Conservation (phyloP, 169 alveolate species). For the Perkinsus olseni region DNA sequence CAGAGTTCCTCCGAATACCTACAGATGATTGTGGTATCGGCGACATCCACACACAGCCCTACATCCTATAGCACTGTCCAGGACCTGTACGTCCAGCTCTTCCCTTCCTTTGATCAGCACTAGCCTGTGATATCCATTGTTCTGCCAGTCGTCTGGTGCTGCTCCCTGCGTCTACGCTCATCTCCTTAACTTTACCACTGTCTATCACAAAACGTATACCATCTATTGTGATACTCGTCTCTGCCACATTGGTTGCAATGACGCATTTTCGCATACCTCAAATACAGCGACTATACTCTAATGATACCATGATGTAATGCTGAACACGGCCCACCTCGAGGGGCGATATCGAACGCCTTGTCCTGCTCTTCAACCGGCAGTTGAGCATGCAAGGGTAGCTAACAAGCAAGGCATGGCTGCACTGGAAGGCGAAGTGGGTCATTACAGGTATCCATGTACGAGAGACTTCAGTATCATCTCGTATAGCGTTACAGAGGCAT, state of each 20-base stretch:
- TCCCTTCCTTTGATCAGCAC: conserved; percentile 88
- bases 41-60: not conserved
- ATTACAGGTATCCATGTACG: not conserved
- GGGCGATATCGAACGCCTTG: not conserved
- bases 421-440: not conserved
- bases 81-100: conserved; percentile 94
- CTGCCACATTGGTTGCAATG: conserved; percentile 96
- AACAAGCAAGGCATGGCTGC: not conserved
- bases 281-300: not conserved
- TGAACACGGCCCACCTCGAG: not conserved
- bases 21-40: not conserved
- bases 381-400: not conserved
- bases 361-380: not conserved
- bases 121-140: conserved; percentile 70
- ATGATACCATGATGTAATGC: too few relatives aligned
- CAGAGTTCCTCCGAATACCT: not conserved
- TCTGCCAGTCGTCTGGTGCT: conserved; percentile 71
- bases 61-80: conserved; percentile 90
- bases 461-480: not conserved
- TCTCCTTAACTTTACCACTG: not conserved
- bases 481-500: not conserved
- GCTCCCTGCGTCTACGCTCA: conserved; percentile 50
- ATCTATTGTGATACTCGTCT: conserved; percentile 56
- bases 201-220: conserved; percentile 11
- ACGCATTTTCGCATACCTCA: conserved; percentile 29